These are phyloP conservation scores for Candolleomyces aberdarensis DNA, from an alignment of 768 basidiomycete species.

Conservation along the genomic window DNA sequence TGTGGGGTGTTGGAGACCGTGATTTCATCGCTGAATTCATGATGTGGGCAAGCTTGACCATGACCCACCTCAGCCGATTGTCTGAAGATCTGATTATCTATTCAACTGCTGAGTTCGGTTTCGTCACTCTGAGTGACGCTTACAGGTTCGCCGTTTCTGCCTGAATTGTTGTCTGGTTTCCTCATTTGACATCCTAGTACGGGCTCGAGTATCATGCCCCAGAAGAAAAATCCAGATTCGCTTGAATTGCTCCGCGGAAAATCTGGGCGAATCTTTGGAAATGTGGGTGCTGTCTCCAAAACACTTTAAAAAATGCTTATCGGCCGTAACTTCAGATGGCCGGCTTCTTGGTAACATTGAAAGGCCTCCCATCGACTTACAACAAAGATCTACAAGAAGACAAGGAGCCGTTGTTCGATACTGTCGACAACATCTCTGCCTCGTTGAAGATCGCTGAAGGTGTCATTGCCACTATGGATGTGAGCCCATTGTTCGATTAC, in stretches of 20 bases:
- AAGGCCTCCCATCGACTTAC: constrained; percentile 97
- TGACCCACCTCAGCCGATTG: constrained; percentile 92
- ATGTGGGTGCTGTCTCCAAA: constrained; percentile 44
- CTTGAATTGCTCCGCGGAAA: constrained; percentile 94
- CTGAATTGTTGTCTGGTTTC: not conserved
- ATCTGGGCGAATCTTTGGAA: constrained; percentile 90
- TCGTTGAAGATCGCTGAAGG: constrained; percentile 93
- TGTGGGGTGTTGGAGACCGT: constrained; percentile 95
- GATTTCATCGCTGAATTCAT: constrained; percentile 97
- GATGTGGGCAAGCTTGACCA: constrained; percentile 92
- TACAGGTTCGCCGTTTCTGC: constrained; percentile 65
- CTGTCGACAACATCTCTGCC: constrained; percentile 84
- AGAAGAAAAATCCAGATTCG: constrained; percentile 99
- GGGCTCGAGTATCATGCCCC: constrained; percentile 99
- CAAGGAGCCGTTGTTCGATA: constrained; percentile 95
- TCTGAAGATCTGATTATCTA: constrained; percentile 97
- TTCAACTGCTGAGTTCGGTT: constrained; percentile 96
- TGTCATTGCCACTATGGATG: constrained; percentile 87
- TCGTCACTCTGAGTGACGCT: constrained; percentile 93
- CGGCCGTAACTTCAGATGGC: constrained; percentile 64
- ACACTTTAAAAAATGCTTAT: constrained; percentile 7
- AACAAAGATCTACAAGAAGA: constrained; percentile 99
- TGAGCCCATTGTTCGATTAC: constrained; percentile 29
- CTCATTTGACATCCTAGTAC: constrained; percentile 52
- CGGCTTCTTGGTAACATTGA: constrained; percentile 95